Evolutionary conservation across 352 stramenopile species (phyloP), one percentile per base, ranked within the genome.

Genomic region (Aphanomyces euteiches): DNA sequence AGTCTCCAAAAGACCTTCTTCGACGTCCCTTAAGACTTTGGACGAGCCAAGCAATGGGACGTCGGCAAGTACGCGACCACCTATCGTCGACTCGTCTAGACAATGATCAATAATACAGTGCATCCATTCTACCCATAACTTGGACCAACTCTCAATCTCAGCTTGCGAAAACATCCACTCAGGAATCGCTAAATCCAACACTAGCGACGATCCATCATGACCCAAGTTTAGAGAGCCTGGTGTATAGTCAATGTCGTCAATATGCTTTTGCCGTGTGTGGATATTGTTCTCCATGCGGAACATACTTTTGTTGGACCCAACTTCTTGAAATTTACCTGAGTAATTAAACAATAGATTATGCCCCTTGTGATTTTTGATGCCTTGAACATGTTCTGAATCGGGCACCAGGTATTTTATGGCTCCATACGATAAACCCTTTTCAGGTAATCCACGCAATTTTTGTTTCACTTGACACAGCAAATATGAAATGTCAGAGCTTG

Each of bases 301-400:
- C 50, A 58, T 19, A 36, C 17, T 36, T 8, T 19, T 19, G 50
- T 36, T 28, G 19, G 7, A 19, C 8, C 17, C 36, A 17, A 58
- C 7, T 19, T 58, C 50, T 3, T 58, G 50, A 3, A 58, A 58
- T 36, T 19, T 8, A 1, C 50, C 50, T 1, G 2, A 8, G 17
- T 58, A 58, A 58, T 58, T 58, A 3, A 58, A 58, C 7, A 21
- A 58, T 1, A 58, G 10, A 21, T 58, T 58, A 36, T 58, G 50
- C 10, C 50, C 17, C 15, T 2, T 19, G 36, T 58, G 50, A 1
- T 13, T 1, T 19, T 58, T 8, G 1, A 58, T 58, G 7, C 1
- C 17, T 58, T 36, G 1, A 2, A 12, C 36, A 1, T 19, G 1
- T 2, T 58, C 17, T 19, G 50, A 36, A 37, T 58, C 17, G 1